Base-by-base conservation (phyloP, 2,329 filamentous ascomycete species). In the Phaeosphaeriaceae sp. region DNA sequence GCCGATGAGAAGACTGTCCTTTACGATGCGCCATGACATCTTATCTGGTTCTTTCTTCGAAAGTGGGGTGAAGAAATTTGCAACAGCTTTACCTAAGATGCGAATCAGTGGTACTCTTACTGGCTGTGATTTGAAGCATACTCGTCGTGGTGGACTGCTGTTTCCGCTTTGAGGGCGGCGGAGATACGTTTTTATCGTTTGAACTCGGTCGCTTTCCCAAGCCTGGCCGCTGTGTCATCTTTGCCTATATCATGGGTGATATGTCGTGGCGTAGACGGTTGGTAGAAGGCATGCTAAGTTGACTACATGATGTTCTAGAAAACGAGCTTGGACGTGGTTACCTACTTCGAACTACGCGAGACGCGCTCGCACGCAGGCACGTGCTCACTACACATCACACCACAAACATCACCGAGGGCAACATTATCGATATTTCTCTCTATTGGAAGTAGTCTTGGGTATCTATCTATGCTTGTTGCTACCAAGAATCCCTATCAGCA, bases 61-160 rank as follows among this genome's bases (percentile, higher is more conserved):
- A 0, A 82, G 70, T 0, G 92, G 92, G 0, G 87, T 96, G 74
- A 97, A 97, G 78, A 97, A 97, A 45, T 83, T 90, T 16, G 89
- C 83, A 1, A 96, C 85, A 1, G 88, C 85, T 51, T 75, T 84
- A 70, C 85, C 87, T 90, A 57, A 3, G 9, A 20, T 39, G 5
- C 16, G 32, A 41, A 34, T 60, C n/a, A 61, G 43, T 29, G 13
- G 4, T 7, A 21, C 34, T 23, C 18, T 21, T 11, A 7, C 8
- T 13, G 26, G 26, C 15, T 18, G 15, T 11, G 23, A 26, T 11
- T 4, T 17, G 4, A 16, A 70, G 62, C 58, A 80, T 54, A 83
- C 81, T 83, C 28, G 79, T 85, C 4, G 81, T 80, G 4, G 78
- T 79, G 3, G 81, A 78, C 45, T 79, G 76, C 42, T 81, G 74